These are phyloP conservation scores for Heliosperma pusillum DNA, from an alignment of 148 eudicot genomes.

Conservation along the genomic window DNA sequence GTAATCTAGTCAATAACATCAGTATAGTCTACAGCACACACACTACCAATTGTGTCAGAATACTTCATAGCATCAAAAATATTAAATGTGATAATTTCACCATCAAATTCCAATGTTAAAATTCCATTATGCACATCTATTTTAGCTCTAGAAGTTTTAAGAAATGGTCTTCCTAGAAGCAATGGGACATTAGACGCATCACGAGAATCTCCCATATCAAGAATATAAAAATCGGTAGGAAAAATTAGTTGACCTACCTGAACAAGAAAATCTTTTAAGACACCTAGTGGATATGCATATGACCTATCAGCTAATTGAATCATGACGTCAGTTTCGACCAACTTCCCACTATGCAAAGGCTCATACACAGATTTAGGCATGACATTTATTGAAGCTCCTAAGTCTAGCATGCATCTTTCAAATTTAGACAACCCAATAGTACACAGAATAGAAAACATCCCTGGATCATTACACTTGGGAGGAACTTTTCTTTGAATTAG, in stretches of 20 bases:
- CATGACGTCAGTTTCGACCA: constrained; percentile 5
- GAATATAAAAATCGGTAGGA: no score
- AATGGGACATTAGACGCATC: neutral
- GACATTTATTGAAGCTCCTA: constrained; percentile 21
- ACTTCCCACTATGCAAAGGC: neutral
- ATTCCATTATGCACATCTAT: constrained; percentile 16
- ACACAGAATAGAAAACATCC: no score
- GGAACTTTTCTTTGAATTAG: no score
- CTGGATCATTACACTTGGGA: no score
- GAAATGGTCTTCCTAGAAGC: constrained; percentile 1
- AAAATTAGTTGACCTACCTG: no score
- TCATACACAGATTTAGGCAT: neutral
- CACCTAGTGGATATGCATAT: constrained; percentile 13
- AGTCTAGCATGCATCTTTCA: no score
- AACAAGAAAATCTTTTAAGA: constrained; percentile 23
- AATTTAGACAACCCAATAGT: no score
- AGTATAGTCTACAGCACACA: neutral
- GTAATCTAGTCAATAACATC: neutral
- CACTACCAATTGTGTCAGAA: no score
- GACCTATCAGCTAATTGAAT: constrained; percentile 26
- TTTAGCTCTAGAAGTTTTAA: neutral
- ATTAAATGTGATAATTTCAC: no score
- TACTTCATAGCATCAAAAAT: no score
- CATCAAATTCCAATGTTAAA: no score
- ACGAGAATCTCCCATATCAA: constrained; percentile 17